Base-by-base conservation (phyloP, 257 asterid genomes). In the Ehretia macrophylla region DNA sequence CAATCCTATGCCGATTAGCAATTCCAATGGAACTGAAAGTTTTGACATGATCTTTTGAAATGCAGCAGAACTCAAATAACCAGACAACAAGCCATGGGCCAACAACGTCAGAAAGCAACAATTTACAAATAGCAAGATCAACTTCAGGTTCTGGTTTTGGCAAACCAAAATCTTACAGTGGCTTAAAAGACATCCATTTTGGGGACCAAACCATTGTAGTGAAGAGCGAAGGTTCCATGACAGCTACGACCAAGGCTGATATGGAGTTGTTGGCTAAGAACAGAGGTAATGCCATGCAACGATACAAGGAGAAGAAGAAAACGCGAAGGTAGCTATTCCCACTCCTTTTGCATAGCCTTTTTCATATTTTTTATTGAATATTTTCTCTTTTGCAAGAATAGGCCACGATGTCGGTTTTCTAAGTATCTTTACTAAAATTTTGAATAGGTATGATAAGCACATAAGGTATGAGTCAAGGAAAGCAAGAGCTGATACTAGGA, bases 401-500 rank as follows among this genome's bases (percentile, higher is more conserved):
- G n/a, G 14, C 14, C 35, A 57, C 8, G 32, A n/a, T 5, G 0
- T 52, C 32, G 56, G 11, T 39, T 32, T 11, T 45, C 14, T 55
- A 53, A 72, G 54, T 70, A 57, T n/a, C 42, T 14, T 17, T 18
- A 63, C 40, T 50, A 37, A 1, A 17, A 10, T 67, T 39, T 60
- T 17, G 71, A 57, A 55, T 60, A 91, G 98, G 72, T 91, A 83
- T 47, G 98, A 87, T 18, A 91, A 85, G 77, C 98, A 85, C 48
- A 87, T 91, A 45, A 74, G 98, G 11, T 91, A 91, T 32, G 95
- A 87, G 72, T 91, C 98, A 54, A 83, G 98, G 75, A 91, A 91
- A 77, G 96, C 95, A 64, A 77, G 98, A 81, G 96, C 98, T 16
- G 98, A 91, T 65, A 87, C 94, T 22, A 87, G 98, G 73, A 91